Base-by-base conservation (phyloP, 2,329 filamentous ascomycete genomes). In the Colletotrichum siamense region DNA sequence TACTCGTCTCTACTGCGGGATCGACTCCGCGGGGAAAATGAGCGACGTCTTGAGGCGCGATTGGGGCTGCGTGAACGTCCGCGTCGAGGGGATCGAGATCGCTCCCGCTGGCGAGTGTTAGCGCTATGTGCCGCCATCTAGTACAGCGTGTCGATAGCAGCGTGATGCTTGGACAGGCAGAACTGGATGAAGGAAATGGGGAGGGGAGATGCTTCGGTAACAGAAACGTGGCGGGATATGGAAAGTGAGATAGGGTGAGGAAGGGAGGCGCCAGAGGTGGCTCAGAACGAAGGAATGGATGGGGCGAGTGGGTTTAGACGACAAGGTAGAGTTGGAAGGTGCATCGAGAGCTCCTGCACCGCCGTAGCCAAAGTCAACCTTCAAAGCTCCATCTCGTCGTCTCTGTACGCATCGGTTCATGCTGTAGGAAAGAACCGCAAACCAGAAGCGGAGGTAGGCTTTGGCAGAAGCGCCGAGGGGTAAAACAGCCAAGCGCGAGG, bases 61-160 rank as follows among this genome's bases (percentile, higher is more conserved):
- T 92, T 92, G 81, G 94, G 95, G 88, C 95, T 98, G 87, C 95
- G 94, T 82, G 96, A 98, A 87, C 95, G 93, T 85, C 92, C 91
- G 86, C 94, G 93, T 84, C 94, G 93, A 83, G 94, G 93, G 81
- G 94, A 95, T 85, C 94, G 93, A 87, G 92, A 94, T 88, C 93
- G 94, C 92, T 98, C 95, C 86, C 95, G 95, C 95, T 96, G 89
- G 71, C 82, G 80, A 76, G 52, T 44, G 49, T 77, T 71, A 77
- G 74, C 71, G 28, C 28, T 26, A 39, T 61, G 67, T n/a, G 30
- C 28, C 59, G 65, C 71, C 71, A 77, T 77, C 80, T 77, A 79
- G 16, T 30, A 62, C 73, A 24, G 49, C 30, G 34, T 59, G 52
- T 18, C 9, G 12, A 16, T 18, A 26, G 28, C 18, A 18, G 44